A percentile compares a stretch with the other conserved stretches of the same genome.
phyloP scores from a whole-genome alignment of 2,329 filamentous ascomycete genomes.

The Colletotrichum sp. region DNA sequence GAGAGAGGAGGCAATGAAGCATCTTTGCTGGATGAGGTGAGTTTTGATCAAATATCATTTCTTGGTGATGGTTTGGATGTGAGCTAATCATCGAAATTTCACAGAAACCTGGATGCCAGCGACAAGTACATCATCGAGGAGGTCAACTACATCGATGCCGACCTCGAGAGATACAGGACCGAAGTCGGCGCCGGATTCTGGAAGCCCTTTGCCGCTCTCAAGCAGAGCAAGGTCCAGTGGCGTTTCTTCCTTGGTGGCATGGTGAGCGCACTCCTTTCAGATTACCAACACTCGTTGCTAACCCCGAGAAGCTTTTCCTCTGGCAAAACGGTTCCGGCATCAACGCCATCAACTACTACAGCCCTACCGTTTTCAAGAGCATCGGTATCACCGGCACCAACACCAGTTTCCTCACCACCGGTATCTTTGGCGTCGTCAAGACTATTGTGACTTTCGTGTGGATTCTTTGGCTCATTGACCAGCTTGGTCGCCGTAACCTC shows the following conservation, averaged over 20 bases:
- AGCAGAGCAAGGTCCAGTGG: conserved; percentile 65
- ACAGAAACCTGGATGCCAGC: conserved; percentile 50
- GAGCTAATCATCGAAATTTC: neutral
- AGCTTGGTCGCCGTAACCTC: conserved; percentile 57
- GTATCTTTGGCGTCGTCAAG: conserved; percentile 80
- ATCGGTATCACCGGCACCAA: conserved; percentile 52
- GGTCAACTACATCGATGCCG: conserved; percentile 71
- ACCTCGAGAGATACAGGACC: conserved; percentile 67
- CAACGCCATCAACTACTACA: conserved; percentile 82
- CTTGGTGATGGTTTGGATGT: neutral
- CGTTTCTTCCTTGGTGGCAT: conserved; percentile 76
- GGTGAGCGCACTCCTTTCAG: neutral
- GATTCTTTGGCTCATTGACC: conserved; percentile 73
- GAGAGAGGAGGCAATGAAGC: conserved; percentile 62
- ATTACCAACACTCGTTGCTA: neutral
- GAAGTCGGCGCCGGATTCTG: conserved; percentile 76
- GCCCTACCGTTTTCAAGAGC: conserved; percentile 68
- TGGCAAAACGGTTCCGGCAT: conserved; percentile 79
- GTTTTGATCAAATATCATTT: neutral
- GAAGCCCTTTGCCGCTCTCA: conserved; percentile 69
- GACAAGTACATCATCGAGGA: conserved; percentile 77
- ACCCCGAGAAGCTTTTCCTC: conserved; percentile 64
- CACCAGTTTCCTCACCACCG: conserved; percentile 64
- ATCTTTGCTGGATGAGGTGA: conserved; percentile 64
- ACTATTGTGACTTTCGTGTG: conserved; percentile 72